phyloP scores from a whole-genome alignment of 2,329 filamentous ascomycete species.

The Hortaea werneckii region DNA sequence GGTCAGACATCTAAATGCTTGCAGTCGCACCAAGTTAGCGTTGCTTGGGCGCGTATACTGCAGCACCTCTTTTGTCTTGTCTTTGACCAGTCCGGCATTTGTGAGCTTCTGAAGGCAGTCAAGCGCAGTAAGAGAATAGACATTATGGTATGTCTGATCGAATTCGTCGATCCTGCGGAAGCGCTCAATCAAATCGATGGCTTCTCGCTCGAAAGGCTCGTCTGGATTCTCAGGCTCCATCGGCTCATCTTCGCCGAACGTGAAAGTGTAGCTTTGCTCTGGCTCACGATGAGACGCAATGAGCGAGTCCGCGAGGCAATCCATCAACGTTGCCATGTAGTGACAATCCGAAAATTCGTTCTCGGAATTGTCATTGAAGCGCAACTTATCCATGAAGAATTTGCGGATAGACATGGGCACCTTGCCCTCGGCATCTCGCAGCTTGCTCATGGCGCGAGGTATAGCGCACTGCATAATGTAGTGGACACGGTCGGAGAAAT shows the following conservation, averaged over 20 bases:
- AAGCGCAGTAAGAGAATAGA: slow-evolving; percentile 52
- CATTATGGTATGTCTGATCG: slow-evolving; percentile 55
- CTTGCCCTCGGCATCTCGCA: slow-evolving; percentile 64
- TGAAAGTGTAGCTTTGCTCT: slow-evolving; percentile 20
- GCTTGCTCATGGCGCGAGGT: slow-evolving; percentile 64
- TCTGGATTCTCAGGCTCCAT: slow-evolving; percentile 35
- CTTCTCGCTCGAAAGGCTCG: slow-evolving; percentile 44
- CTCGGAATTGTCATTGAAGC: slow-evolving; percentile 87
- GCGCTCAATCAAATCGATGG: slow-evolving; percentile 51
- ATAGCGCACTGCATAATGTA: slow-evolving; percentile 82
- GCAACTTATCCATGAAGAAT: slow-evolving; percentile 80
- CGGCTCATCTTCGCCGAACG: slow-evolving; percentile 37
- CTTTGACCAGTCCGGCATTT: slow-evolving; percentile 41
- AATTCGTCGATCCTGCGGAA: slow-evolving; percentile 57
- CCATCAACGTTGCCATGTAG: slow-evolving; percentile 75
- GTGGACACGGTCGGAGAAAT: slow-evolving; percentile 76
- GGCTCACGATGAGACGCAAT: slow-evolving; percentile 26
- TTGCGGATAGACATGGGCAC: slow-evolving; percentile 69
- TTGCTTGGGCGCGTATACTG: slow-evolving; percentile 52
- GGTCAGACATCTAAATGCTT: slow-evolving; percentile 49
- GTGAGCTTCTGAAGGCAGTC: slow-evolving; percentile 49
- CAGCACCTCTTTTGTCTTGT: slow-evolving; percentile 47
- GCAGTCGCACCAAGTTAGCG: slow-evolving; percentile 49
- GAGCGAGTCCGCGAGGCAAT: slow-evolving; percentile 47
- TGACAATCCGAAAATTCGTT: slow-evolving; percentile 82